These are phyloP conservation scores for Fragilaria radians DNA, from an alignment of 108 stramenopile species.

Conservation along the genomic window DNA sequence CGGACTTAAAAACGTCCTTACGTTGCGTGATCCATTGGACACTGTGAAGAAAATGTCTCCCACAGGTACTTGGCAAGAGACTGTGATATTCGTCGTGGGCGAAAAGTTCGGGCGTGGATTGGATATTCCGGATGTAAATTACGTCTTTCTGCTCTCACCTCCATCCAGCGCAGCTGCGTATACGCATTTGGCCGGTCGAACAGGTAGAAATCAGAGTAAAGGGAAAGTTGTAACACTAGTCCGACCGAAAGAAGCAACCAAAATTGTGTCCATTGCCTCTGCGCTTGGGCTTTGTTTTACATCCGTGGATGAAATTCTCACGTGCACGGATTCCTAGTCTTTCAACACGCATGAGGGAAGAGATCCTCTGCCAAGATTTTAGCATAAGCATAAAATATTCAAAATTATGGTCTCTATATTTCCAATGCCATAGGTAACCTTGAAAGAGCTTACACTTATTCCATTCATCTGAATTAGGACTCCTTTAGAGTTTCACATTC, in stretches of 20 bases:
- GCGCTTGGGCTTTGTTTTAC: background rate
- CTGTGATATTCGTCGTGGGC: constrained; percentile 49
- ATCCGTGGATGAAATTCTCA: background rate
- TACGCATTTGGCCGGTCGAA: constrained; percentile 65
- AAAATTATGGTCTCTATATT: no score
- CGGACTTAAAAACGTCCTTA: constrained; percentile 38
- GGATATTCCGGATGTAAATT: constrained; percentile 50
- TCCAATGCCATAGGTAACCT: no score
- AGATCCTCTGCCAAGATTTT: no score
- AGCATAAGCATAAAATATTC: no score
- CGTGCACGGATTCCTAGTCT: no score
- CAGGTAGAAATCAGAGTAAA: constrained; percentile 40
- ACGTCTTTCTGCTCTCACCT: constrained; percentile 45
- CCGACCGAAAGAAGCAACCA: background rate
- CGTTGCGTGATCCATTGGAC: constrained; percentile 17
- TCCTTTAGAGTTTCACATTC: no score
- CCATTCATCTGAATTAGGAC: no score
- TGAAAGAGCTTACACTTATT: no score
- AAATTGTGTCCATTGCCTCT: background rate
- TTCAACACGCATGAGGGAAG: no score
- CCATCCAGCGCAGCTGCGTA: constrained; percentile 66
- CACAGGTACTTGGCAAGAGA: constrained; percentile 20
- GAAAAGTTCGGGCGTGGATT: constrained; percentile 67
- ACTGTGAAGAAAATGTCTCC: background rate
- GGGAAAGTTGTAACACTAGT: constrained; percentile 48